A percentile compares a stretch with the other conserved stretches of the same genome.
phyloP scores from a whole-genome alignment of 257 asterid species.

The Mitragyna speciosa region DNA sequence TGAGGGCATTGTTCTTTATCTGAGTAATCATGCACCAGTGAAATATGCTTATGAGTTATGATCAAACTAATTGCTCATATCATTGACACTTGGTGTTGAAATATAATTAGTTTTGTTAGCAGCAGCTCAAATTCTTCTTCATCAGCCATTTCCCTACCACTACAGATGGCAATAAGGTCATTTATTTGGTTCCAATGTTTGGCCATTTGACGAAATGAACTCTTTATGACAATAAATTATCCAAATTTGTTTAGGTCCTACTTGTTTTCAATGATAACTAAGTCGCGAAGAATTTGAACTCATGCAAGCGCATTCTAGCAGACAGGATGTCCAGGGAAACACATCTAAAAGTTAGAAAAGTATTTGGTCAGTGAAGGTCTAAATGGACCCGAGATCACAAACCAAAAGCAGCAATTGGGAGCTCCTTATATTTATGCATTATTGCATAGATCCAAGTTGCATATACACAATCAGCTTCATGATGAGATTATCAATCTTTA shows the following conservation, averaged over 20 bases:
- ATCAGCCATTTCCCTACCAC: no score
- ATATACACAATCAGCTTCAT: background rate
- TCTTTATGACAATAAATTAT: background rate
- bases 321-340: background rate
- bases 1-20: background rate
- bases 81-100: constrained; percentile 1
- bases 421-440: background rate
- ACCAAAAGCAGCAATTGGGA: background rate
- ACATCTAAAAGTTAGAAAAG: background rate
- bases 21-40: background rate
- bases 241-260: background rate
- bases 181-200: background rate
- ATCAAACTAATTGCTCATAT: background rate
- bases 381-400: background rate
- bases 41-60: background rate
- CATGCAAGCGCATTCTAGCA: background rate
- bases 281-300: background rate
- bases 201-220: background rate
- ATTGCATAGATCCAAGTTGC: background rate
- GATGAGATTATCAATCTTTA: background rate
- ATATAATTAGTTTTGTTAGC: background rate
- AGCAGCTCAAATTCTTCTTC: background rate
- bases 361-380: background rate
- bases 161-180: background rate
- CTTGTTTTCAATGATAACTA: background rate